A percentile compares a stretch with the other conserved stretches of the same genome.
These are phyloP conservation scores for Aschersonia sp. DNA, from an alignment of 2,329 filamentous ascomycete species.

Conservation along the genomic window DNA sequence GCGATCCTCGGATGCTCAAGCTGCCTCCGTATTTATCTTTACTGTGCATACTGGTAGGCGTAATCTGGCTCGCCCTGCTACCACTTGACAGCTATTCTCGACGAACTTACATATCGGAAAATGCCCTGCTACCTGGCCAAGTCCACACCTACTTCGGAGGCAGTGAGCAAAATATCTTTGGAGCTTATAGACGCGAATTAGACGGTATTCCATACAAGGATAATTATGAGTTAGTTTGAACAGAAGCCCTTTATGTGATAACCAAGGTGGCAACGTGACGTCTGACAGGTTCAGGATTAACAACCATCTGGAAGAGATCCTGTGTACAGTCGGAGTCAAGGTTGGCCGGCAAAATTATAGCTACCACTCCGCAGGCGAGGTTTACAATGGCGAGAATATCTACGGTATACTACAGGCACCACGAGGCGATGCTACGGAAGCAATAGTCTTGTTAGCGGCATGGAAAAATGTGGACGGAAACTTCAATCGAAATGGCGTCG, in stretches of 20 bases:
- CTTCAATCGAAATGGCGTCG: constrained; percentile 76
- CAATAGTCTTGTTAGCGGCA: constrained; percentile 80
- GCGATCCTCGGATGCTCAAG: constrained; percentile 69
- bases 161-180: constrained; percentile 88
- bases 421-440: constrained; percentile 89
- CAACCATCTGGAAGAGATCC: constrained; percentile 58
- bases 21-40: constrained; percentile 79
- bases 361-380: constrained; percentile 64
- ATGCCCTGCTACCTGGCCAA: constrained; percentile 86
- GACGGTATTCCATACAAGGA: constrained; percentile 40
- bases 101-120: constrained; percentile 92
- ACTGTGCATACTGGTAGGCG: constrained; percentile 69
- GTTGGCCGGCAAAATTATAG: constrained; percentile 78
- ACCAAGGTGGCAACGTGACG: not conserved
- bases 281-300: constrained; percentile 34
- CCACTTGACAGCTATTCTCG: constrained; percentile 86
- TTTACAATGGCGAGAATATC: constrained; percentile 70
- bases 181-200: constrained; percentile 78
- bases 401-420: constrained; percentile 91
- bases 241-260: not conserved
- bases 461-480: constrained; percentile 72
- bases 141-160: constrained; percentile 97
- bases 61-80: constrained; percentile 80
- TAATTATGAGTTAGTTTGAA: constrained; percentile 34
- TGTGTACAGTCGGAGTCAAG: constrained; percentile 71